Evolutionary conservation across 805 yeast genomes (phyloP).

Genomic region (Limtongozyma cylindracea): DNA sequence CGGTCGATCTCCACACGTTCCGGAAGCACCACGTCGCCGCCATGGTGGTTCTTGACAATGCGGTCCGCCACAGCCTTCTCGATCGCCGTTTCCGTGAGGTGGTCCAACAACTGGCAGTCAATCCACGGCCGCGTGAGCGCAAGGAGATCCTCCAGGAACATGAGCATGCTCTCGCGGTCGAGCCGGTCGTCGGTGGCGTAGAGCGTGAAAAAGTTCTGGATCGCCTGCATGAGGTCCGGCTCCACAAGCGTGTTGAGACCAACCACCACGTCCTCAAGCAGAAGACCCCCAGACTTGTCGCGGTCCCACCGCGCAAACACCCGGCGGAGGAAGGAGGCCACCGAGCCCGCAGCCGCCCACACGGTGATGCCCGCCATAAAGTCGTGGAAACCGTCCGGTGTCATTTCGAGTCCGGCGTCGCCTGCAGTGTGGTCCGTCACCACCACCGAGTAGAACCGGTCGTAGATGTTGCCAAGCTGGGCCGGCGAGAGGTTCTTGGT

Average conservation of each 20-base stretch:
- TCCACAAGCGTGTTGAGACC: slow-evolving; percentile 54
- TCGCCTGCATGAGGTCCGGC: slow-evolving; percentile 50
- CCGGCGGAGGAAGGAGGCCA: slow-evolving; percentile 30
- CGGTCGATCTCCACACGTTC: slow-evolving; percentile 23
- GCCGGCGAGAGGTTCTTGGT: slow-evolving; percentile 30
- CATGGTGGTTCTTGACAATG: slow-evolving; percentile 19
- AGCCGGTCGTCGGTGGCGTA: slow-evolving; percentile 32
- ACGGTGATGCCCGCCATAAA: too few relatives aligned
- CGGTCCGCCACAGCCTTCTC: slow-evolving; percentile 45
- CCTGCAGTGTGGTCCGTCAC: slow-evolving; percentile 29
- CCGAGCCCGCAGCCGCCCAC: too few relatives aligned
- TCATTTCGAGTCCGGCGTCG: too few relatives aligned
- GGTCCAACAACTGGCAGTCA: slow-evolving; percentile 41
- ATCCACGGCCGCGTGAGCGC: slow-evolving; percentile 73
- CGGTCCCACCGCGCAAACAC: slow-evolving; percentile 52
- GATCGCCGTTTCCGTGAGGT: slow-evolving; percentile 31
- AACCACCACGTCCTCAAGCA: slow-evolving; percentile 39
- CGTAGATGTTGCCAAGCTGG: slow-evolving; percentile 53
- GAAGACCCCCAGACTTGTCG: slow-evolving; percentile 23
- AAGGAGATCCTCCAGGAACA: slow-evolving; percentile 68
- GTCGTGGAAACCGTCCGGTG: slow-evolving; percentile 37
- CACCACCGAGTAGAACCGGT: slow-evolving; percentile 56
- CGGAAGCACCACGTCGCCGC: too few relatives aligned
- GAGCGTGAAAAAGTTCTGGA: slow-evolving; percentile 56
- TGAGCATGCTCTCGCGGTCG: slow-evolving; percentile 56